phyloP scores from a whole-genome alignment of 2,329 filamentous ascomycete genomes.

The Cytospora piceicola region DNA sequence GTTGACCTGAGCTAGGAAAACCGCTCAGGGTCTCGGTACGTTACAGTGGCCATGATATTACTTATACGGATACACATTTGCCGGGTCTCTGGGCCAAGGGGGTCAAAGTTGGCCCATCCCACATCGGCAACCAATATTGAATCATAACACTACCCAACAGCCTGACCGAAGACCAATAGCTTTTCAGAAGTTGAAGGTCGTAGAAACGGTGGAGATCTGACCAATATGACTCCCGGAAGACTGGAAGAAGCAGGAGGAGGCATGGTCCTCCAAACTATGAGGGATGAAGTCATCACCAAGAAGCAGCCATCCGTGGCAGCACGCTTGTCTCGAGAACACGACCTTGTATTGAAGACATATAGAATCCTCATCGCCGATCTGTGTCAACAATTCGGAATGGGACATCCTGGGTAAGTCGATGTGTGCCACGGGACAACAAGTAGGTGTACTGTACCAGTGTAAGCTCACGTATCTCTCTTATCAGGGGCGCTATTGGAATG shows the following conservation, averaged over 20 bases:
- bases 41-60: not conserved
- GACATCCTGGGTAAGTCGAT: conserved; percentile 63
- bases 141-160: not conserved
- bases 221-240: conserved; percentile 17
- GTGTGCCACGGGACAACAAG: conserved; percentile 30
- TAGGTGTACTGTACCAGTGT: conserved; percentile 38
- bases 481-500: conserved; percentile 41
- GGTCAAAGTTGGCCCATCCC: no score
- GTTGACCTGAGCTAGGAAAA: not conserved
- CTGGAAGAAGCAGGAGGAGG: conserved; percentile 9
- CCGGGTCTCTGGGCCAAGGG: no score
- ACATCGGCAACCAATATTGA: not conserved
- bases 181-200: not conserved
- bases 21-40: not conserved
- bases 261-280: conserved; percentile 8
- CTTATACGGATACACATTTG: not conserved
- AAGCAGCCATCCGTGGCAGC: conserved; percentile 6
- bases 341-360: conserved; percentile 63
- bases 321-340: conserved; percentile 31
- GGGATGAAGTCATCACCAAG: conserved; percentile 22
- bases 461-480: not conserved
- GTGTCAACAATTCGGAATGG: conserved; percentile 71
- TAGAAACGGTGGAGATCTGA: not conserved
- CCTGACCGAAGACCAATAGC: no score
- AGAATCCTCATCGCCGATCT: conserved; percentile 68